Percentiles rank a stretch among this genome's conserved stretches.
phyloP scores from a whole-genome alignment of 768 basidiomycete species.

The Trametes coccinea region DNA sequence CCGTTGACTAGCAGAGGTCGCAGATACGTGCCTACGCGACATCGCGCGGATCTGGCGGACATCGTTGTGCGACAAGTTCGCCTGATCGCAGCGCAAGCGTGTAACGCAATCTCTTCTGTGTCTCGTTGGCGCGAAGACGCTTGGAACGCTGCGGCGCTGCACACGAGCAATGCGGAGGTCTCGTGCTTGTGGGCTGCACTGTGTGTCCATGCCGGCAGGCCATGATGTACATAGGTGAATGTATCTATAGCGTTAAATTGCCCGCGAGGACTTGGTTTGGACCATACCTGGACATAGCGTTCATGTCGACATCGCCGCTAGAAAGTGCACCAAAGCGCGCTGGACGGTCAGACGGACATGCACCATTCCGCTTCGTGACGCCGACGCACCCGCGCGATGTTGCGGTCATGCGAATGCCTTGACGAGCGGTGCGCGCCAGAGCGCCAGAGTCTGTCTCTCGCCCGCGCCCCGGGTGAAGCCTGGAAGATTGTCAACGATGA shows the following conservation, averaged over 20 bases:
- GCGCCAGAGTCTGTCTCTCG: conserved; percentile 83
- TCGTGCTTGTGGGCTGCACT: conserved; percentile 67
- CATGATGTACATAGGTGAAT: no score
- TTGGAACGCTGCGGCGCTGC: conserved; percentile 71
- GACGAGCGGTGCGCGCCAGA: conserved; percentile 71
- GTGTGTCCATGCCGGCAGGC: not conserved
- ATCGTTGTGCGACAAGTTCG: conserved; percentile 53
- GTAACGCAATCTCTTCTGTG: conserved; percentile 60
- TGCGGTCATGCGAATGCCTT: conserved; percentile 29
- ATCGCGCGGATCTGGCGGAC: conserved; percentile 51
- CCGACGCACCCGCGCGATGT: no score
- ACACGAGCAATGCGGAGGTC: conserved; percentile 67
- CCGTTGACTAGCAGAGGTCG: no score
- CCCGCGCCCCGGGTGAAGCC: conserved; percentile 63
- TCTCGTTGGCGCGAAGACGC: conserved; percentile 68
- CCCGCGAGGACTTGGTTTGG: conserved; percentile 78
- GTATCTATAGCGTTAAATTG: conserved; percentile 40
- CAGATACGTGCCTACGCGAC: not conserved
- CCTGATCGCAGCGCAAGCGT: conserved; percentile 68
- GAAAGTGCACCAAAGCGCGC: no score
- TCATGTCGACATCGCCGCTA: conserved; percentile 84
- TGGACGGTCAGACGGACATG: no score
- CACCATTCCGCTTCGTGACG: no score
- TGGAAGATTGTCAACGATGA: conserved; percentile 23
- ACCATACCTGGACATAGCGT: conserved; percentile 88